Base-by-base conservation (phyloP, 352 stramenopile genomes). In the Achlya hypogyna region DNA sequence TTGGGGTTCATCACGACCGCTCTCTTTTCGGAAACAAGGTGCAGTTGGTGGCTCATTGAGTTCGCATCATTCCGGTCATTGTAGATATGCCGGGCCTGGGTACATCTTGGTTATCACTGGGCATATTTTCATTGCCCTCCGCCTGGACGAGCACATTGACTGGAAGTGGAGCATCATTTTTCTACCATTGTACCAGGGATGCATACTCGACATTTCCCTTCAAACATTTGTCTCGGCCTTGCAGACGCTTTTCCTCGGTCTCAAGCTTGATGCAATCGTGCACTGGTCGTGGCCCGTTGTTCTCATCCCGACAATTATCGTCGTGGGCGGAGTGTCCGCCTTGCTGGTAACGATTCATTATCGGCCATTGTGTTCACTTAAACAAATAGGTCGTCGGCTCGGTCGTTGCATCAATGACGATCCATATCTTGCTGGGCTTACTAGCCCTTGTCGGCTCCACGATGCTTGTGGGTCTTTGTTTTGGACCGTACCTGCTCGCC, bases 261-360 rank as follows among this genome's bases (percentile, higher is more conserved):
- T 65, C 28, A 59, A 65, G 28, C 35, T 54, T 5, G 58, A 65
- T 58, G 9, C 12, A 10, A 35, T 16, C 5, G 34, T 65, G 0
- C 9, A 32, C 10, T 65, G 58, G 58, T 23, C 58, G 23, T 65
- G 58, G 58, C 9, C 25, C 42, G 42, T 54, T 35, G 32, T 65
- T 5, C 54, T 65, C 34, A 20, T 65, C 9, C 58, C 58, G 28
- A 65, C 45, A 16, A n/a, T n/a, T n/a, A n/a, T n/a, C n/a, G n/a
- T n/a, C n/a, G n/a, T n/a, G n/a, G n/a, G n/a, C n/a, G n/a, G n/a
- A n/a, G n/a, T n/a, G n/a, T n/a, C n/a, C n/a, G n/a, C n/a, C n/a
- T n/a, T n/a, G n/a, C n/a, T n/a, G n/a, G n/a, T n/a, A n/a, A n/a
- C n/a, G n/a, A n/a, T n/a, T n/a, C n/a, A n/a, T n/a, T n/a, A n/a